Evolutionary conservation across 768 basidiomycete species (phyloP).

Genomic region (Mycena alexandri): DNA sequence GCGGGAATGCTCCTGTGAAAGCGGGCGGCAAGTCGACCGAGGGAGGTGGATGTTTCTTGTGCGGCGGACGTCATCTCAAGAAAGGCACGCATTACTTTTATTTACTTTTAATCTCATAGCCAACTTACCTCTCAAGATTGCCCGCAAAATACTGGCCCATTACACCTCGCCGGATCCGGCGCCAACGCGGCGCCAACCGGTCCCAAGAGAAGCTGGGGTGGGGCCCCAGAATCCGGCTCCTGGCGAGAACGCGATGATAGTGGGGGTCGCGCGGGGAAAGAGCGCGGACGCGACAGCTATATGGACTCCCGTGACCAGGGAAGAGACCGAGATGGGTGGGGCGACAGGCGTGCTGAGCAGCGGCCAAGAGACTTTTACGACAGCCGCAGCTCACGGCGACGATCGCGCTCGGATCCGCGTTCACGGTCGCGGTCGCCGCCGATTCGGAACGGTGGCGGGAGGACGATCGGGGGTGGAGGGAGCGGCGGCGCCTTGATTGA

Average conservation of each 20-base stretch:
- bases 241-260: conserved; percentile 50
- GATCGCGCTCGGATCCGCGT: conserved; percentile 44
- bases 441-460: conserved; percentile 38
- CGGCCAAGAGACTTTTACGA: conserved; percentile 43
- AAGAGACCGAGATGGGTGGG: conserved; percentile 42
- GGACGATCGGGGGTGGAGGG: conserved; percentile 40
- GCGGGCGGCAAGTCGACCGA: conserved; percentile 68
- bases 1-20: conserved; percentile 66
- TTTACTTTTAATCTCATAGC: background rate
- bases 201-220: conserved; percentile 49
- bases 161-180: conserved; percentile 48
- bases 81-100: conserved; percentile 68
- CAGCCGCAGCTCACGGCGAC: conserved; percentile 42
- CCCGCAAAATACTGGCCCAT: conserved; percentile 62
- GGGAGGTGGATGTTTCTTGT: conserved; percentile 87
- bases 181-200: conserved; percentile 49
- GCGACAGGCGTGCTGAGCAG: conserved; percentile 41
- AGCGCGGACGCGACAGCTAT: conserved; percentile 33
- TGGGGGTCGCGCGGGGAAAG: conserved; percentile 36
- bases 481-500: conserved; percentile 63
- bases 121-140: conserved; percentile 53
- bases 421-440: conserved; percentile 50
- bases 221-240: conserved; percentile 44
- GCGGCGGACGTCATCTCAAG: conserved; percentile 94
- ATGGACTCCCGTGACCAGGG: conserved; percentile 39